phyloP scores from a whole-genome alignment of 1,139 yeast genomes.

The Hansenula anomala region DNA sequence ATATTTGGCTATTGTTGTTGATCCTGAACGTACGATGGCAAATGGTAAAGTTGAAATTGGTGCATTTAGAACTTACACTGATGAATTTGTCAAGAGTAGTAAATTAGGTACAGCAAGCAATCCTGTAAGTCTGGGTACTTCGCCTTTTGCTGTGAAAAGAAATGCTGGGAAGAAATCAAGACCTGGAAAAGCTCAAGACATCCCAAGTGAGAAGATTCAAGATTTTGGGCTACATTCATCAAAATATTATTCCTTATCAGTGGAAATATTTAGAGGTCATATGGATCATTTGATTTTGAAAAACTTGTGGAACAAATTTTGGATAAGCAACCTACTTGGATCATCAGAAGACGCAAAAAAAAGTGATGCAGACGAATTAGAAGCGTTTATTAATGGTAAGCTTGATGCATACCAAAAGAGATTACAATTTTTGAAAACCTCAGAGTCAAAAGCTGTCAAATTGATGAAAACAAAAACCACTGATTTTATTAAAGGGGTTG shows the following conservation, averaged over 20 bases:
- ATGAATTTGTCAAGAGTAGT: conserved; percentile 26
- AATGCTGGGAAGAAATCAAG: background rate
- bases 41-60: conserved; percentile 81
- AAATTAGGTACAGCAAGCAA: background rate
- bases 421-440: background rate
- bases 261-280: conserved; percentile 56
- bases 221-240: conserved; percentile 73
- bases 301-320: conserved; percentile 43
- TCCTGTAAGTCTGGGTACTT: conserved; percentile 6
- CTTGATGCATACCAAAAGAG: conserved; percentile 4
- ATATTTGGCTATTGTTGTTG: conserved; percentile 82
- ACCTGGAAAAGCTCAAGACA: conserved; percentile 5
- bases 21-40: conserved; percentile 65
- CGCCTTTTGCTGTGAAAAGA: conserved; percentile 9
- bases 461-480: background rate
- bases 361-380: conserved; percentile 21
- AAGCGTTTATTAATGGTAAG: conserved; percentile 17
- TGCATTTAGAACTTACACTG: conserved; percentile 80
- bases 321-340: conserved; percentile 38
- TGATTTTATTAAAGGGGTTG: no score
- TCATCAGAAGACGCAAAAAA: conserved; percentile 14
- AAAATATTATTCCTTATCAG: conserved; percentile 64
- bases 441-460: background rate
- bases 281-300: conserved; percentile 47
- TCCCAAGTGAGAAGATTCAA: conserved; percentile 45